Conservation (phyloP, 2,329 filamentous ascomycete genomes). For the Aspergillus glaucus region DNA sequence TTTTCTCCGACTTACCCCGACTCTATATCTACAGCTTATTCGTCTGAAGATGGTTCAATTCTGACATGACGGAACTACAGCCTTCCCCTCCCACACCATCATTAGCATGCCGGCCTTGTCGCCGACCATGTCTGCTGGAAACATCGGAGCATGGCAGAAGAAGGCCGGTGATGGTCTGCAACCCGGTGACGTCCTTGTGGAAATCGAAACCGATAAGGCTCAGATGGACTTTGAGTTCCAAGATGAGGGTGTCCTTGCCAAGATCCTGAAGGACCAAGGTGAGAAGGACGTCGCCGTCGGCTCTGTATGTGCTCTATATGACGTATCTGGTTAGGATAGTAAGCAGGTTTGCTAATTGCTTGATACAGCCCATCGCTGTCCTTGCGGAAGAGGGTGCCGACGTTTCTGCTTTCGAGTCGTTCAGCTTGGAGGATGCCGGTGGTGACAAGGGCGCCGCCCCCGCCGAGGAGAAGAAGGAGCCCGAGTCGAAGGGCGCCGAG, state of each 20-base stretch:
- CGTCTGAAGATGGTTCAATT: constrained; percentile 11
- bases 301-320: constrained; percentile 62
- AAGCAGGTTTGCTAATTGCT: constrained; percentile 18
- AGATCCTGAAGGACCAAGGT: constrained; percentile 86
- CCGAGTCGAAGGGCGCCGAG: constrained; percentile 42
- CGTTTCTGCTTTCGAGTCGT: constrained; percentile 79
- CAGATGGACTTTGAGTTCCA: constrained; percentile 99
- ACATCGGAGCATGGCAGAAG: constrained; percentile 98
- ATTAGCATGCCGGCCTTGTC: constrained; percentile 98
- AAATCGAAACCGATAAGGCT: constrained; percentile 99
- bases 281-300: constrained; percentile 92
- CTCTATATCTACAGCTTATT: constrained; percentile 7
- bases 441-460: constrained; percentile 65
- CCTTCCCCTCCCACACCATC: constrained; percentile 88
- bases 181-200: constrained; percentile 91
- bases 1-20: background rate
- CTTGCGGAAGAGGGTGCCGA: constrained; percentile 89
- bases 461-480: constrained; percentile 57
- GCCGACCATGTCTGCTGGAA: constrained; percentile 93
- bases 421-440: constrained; percentile 83
- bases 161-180: constrained; percentile 81
- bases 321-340: constrained; percentile 3
- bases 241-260: constrained; percentile 92
- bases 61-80: constrained; percentile 45
- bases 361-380: constrained; percentile 78